A percentile compares a stretch with the other conserved stretches of the same genome.
These are phyloP conservation scores for Geranium rotundifolium DNA, from an alignment of 345 rosid species.

Conservation along the genomic window DNA sequence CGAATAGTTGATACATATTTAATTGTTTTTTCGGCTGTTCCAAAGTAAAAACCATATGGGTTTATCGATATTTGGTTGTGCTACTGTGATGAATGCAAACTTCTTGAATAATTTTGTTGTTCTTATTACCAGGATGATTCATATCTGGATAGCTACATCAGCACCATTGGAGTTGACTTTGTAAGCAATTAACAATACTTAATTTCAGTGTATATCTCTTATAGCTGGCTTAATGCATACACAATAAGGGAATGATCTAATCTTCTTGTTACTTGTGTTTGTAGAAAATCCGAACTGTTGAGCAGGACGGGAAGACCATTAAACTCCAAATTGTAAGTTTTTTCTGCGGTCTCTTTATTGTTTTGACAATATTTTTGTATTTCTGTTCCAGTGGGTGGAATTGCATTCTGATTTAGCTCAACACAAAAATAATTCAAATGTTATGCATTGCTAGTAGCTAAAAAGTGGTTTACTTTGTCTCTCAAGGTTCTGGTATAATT, in stretches of 20 bases:
- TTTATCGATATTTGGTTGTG: not conserved
- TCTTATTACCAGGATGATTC: constrained; percentile 46
- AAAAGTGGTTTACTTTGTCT: too few species aligned
- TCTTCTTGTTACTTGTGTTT: constrained; percentile 1
- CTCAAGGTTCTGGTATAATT: too few species aligned
- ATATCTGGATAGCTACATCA: constrained; percentile 58
- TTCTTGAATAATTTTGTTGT: not conserved
- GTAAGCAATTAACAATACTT: constrained; percentile 34
- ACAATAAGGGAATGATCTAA: not conserved
- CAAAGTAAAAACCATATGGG: not conserved
- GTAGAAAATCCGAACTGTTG: constrained; percentile 91
- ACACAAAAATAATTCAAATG: too few species aligned
- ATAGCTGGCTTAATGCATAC: not conserved
- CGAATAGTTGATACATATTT: too few species aligned
- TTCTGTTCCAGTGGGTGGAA: not conserved
- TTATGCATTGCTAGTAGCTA: too few species aligned
- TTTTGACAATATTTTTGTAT: not conserved
- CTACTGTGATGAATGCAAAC: not conserved
- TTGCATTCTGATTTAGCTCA: not conserved
- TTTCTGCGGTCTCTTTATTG: not conserved
- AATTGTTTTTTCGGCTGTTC: not conserved
- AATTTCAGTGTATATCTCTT: not conserved
- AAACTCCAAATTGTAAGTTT: constrained; percentile 61
- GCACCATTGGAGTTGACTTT: constrained; percentile 73
- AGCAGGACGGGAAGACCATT: constrained; percentile 79